These are phyloP conservation scores for Tanacetum coccineum DNA, from an alignment of 129 eudicot species.

Conservation along the genomic window DNA sequence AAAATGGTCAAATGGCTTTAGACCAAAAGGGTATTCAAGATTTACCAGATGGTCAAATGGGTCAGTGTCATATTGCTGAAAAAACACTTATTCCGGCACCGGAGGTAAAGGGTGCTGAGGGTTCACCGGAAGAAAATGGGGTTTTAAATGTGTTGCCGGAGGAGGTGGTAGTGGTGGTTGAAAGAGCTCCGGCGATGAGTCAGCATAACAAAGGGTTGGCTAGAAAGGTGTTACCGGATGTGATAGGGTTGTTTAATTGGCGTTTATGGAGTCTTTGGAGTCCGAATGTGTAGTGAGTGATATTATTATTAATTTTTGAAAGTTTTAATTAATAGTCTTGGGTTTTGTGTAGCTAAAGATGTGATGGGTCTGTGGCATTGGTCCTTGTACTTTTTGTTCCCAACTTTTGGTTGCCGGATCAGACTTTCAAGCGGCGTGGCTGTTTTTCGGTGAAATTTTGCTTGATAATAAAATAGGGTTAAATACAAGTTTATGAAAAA, in stretches of 20 bases:
- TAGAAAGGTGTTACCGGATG: constrained; percentile 80
- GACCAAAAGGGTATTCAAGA: background rate
- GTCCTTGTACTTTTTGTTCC: constrained; percentile 23
- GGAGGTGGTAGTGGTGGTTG: constrained; percentile 16
- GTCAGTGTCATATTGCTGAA: too few relatives aligned
- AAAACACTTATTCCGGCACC: background rate
- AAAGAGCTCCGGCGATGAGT: constrained; percentile 11
- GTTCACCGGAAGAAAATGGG: background rate
- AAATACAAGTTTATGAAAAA: too few relatives aligned
- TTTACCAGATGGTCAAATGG: background rate
- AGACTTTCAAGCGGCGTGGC: background rate
- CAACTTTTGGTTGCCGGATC: constrained; percentile 12
- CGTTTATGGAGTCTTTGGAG: constrained; percentile 85
- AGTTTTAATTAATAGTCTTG: background rate
- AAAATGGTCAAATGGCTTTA: too few relatives aligned
- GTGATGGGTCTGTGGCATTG: constrained; percentile 23
- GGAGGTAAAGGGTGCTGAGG: constrained; percentile 13
- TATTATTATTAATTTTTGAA: constrained; percentile 9
- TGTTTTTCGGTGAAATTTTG: too few relatives aligned
- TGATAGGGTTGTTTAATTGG: constrained; percentile 61
- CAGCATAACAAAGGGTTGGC: constrained; percentile 47
- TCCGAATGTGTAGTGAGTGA: constrained; percentile 67
- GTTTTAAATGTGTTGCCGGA: background rate
- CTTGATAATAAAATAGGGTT: too few relatives aligned
- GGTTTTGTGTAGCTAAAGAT: too few relatives aligned